Evolutionary conservation across 306 rosid genomes (phyloP).

Genomic region (Quercus variabilis): DNA sequence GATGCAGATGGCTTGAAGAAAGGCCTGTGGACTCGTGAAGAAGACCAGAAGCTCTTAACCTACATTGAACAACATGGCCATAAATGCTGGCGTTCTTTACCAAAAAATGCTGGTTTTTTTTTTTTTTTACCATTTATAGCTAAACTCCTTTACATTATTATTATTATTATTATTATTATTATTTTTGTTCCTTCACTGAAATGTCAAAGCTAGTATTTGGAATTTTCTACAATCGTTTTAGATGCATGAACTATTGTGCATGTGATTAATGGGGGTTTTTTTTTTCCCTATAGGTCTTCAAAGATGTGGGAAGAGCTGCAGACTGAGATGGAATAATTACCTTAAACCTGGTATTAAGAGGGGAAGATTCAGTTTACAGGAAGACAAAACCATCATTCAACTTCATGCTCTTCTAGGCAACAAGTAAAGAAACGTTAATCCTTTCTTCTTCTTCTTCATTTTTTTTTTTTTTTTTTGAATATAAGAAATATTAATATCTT

Average conservation of each 20-base stretch:
- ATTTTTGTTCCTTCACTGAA: too few species aligned
- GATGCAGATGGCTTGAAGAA: conserved; percentile 28
- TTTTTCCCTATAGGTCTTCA: background rate
- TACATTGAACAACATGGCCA: background rate
- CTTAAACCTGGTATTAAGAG: conserved; percentile 47
- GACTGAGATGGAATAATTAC: conserved; percentile 54
- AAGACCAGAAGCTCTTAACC: conserved; percentile 9
- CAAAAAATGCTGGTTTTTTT: too few species aligned
- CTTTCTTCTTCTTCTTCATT: too few species aligned
- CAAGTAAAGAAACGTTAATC: conserved; percentile 10
- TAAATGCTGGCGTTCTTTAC: too few species aligned
- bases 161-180: too few species aligned
- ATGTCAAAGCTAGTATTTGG: too few species aligned
- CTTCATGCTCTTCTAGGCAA: conserved; percentile 61
- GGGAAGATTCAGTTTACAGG: conserved; percentile 48
- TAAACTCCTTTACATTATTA: too few species aligned
- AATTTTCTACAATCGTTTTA: too few species aligned
- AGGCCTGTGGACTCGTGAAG: conserved; percentile 33
- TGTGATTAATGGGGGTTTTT: background rate
- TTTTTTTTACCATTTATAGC: background rate
- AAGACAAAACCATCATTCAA: conserved; percentile 48
- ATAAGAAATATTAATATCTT: too few species aligned
- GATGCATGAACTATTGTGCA: background rate
- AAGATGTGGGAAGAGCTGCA: conserved; percentile 60
- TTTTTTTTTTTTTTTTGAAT: too few species aligned